A percentile compares a stretch with the other conserved stretches of the same genome.
phyloP scores from a whole-genome alignment of 2,329 filamentous ascomycete species.

The Simplicillium sp. region DNA sequence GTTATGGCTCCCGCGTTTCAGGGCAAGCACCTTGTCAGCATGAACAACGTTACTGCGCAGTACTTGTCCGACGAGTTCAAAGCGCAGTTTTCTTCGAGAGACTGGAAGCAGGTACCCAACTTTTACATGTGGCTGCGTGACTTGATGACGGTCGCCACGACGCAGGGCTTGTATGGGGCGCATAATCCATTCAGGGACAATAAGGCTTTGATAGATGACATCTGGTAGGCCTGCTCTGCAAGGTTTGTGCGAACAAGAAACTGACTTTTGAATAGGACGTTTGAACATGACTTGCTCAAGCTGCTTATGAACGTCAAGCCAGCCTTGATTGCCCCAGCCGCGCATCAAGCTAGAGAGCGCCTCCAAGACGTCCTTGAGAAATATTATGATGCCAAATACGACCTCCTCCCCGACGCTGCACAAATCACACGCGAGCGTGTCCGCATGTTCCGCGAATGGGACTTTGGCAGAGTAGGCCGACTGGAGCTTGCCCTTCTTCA shows the following conservation, averaged over 20 bases:
- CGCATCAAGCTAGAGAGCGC: too few relatives aligned
- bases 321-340: too few relatives aligned
- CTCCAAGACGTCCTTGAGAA: too few relatives aligned
- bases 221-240: conserved; percentile 20
- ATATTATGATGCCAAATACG: background rate
- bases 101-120: conserved; percentile 14
- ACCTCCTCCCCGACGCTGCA: background rate
- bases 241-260: background rate
- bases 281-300: background rate
- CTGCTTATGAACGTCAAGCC: too few relatives aligned
- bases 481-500: background rate
- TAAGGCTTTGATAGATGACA: conserved; percentile 21
- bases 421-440: background rate
- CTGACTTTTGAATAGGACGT: background rate
- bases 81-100: conserved; percentile 15
- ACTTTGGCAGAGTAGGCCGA: conserved; percentile 1
- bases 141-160: conserved; percentile 25
- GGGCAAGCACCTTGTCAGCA: conserved; percentile 19
- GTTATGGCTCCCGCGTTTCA: conserved; percentile 23
- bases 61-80: conserved; percentile 14
- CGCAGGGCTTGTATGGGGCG: conserved; percentile 29
- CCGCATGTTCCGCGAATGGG: background rate
- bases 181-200: conserved; percentile 29
- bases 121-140: conserved; percentile 28
- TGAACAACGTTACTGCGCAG: conserved; percentile 24